These are phyloP conservation scores for Scedosporium dehoogii DNA, from an alignment of 2,329 filamentous ascomycete species.

Conservation along the genomic window DNA sequence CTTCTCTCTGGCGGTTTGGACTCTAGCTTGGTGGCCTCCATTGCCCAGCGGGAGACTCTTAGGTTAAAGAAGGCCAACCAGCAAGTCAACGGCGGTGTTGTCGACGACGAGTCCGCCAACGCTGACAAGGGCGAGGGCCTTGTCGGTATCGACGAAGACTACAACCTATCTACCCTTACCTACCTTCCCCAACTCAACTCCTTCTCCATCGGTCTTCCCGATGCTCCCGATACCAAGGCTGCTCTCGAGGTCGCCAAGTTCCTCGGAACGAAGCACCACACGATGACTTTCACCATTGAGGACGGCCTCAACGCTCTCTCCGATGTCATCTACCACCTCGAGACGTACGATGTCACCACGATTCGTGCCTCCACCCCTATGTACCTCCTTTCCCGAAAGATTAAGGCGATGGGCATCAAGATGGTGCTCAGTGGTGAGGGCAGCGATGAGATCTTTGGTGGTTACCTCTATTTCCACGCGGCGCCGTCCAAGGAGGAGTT, in stretches of 20 bases:
- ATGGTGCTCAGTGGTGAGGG: constrained; percentile 98
- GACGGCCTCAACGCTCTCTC: constrained; percentile 94
- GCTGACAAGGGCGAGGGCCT: constrained; percentile 58
- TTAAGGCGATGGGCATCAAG: constrained; percentile 99
- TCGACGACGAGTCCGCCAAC: constrained; percentile 31
- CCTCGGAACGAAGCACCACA: constrained; percentile 94
- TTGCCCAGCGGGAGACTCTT: constrained; percentile 86
- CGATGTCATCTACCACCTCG: constrained; percentile 96
- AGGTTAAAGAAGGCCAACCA: constrained; percentile 60
- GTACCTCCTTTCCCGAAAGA: constrained; percentile 96
- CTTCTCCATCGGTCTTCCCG: constrained; percentile 94
- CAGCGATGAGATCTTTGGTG: constrained; percentile 95
- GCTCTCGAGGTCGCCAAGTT: constrained; percentile 91
- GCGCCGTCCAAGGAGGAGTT: constrained; percentile 87
- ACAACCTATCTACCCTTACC: constrained; percentile 80
- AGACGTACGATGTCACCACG: constrained; percentile 96
- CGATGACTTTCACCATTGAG: constrained; percentile 96
- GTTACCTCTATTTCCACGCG: constrained; percentile 96
- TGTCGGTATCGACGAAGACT: constrained; percentile 88
- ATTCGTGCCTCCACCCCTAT: constrained; percentile 97
- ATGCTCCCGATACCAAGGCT: constrained; percentile 83
- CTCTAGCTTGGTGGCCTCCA: constrained; percentile 88
- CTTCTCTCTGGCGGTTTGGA: constrained; percentile 90
- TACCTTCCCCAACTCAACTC: constrained; percentile 94
- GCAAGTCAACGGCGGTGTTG: constrained; percentile 31